A percentile compares a stretch with the other conserved stretches of the same genome.
These are phyloP conservation scores for Ashbya aceris DNA, from an alignment of 1,139 yeast species.

Conservation along the genomic window DNA sequence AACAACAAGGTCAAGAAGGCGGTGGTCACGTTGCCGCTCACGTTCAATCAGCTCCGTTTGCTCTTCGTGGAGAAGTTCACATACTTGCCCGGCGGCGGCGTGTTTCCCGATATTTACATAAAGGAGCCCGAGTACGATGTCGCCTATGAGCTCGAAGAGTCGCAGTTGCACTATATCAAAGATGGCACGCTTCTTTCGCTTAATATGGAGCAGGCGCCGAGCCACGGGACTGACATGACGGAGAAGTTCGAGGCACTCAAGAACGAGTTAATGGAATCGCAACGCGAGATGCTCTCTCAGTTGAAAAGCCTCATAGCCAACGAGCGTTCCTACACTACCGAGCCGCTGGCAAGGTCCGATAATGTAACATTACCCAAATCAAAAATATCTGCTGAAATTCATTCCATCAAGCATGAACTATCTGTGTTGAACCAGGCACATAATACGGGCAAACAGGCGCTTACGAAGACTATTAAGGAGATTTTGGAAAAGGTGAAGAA, in stretches of 20 bases:
- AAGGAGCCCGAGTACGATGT: conserved; percentile 53
- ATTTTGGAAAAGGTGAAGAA: conserved; percentile 42
- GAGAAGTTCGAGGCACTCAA: not conserved
- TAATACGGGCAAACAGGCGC: conserved; percentile 34
- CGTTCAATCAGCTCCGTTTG: conserved; percentile 58
- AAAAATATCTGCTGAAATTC: conserved; percentile 23
- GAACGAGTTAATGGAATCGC: conserved; percentile 1
- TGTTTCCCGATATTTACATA: conserved; percentile 76
- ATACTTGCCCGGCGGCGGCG: conserved; percentile 60
- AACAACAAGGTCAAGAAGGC: conserved; percentile 58
- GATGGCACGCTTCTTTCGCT: conserved; percentile 45
- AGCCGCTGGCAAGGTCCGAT: not conserved
- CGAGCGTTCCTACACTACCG: not conserved
- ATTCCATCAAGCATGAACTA: conserved; percentile 45
- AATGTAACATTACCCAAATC: not conserved
- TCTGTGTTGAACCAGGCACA: conserved; percentile 57
- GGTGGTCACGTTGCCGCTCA: conserved; percentile 40
- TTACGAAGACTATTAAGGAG: conserved; percentile 38
- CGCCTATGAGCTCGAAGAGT: conserved; percentile 75
- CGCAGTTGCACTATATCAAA: conserved; percentile 46
- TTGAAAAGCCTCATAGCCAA: not conserved
- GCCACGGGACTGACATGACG: not conserved
- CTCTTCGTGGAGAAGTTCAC: conserved; percentile 83
- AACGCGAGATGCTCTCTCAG: not conserved
- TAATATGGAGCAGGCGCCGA: not conserved